Percentiles rank a stretch among this genome's conserved stretches.
phyloP scores from a whole-genome alignment of 2,329 filamentous ascomycete genomes.

The Dactylonectria macrodidyma region DNA sequence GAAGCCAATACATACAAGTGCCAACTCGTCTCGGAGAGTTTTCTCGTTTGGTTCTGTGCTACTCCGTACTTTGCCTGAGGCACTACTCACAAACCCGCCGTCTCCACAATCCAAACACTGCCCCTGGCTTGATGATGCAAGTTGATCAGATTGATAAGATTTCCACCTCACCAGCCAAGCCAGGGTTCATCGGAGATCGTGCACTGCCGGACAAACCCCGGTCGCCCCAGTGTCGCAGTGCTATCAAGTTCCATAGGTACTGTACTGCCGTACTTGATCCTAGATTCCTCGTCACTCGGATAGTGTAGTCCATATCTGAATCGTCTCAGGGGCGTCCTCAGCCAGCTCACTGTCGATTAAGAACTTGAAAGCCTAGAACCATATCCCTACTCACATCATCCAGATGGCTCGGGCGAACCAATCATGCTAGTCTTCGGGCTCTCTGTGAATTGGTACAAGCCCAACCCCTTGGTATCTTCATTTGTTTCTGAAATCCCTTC shows the following conservation, averaged over 20 bases:
- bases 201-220: slow-evolving; percentile 7
- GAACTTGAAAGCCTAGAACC: not conserved
- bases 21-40: slow-evolving; percentile 4
- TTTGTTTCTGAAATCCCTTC: no score
- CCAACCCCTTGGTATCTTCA: no score
- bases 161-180: slow-evolving; percentile 19
- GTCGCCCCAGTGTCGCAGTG: not conserved
- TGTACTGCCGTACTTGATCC: not conserved
- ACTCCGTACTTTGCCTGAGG: slow-evolving; percentile 18
- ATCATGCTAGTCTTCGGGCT: no score
- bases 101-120: slow-evolving; percentile 16
- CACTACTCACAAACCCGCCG: slow-evolving; percentile 14
- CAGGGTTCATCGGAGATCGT: slow-evolving; percentile 7
- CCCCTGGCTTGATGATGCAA: slow-evolving; percentile 44
- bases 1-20: not conserved
- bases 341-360: not conserved
- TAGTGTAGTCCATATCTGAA: not conserved
- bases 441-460: no score
- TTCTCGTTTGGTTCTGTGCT: not conserved
- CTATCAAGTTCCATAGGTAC: not conserved
- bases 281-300: not conserved
- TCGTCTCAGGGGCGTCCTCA: not conserved
- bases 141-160: slow-evolving; percentile 51
- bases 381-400: not conserved
- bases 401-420: not conserved